Percentiles rank a stretch among this genome's conserved stretches.
phyloP scores from a whole-genome alignment of 495 filamentous ascomycete species.

The Poronia punctata region DNA sequence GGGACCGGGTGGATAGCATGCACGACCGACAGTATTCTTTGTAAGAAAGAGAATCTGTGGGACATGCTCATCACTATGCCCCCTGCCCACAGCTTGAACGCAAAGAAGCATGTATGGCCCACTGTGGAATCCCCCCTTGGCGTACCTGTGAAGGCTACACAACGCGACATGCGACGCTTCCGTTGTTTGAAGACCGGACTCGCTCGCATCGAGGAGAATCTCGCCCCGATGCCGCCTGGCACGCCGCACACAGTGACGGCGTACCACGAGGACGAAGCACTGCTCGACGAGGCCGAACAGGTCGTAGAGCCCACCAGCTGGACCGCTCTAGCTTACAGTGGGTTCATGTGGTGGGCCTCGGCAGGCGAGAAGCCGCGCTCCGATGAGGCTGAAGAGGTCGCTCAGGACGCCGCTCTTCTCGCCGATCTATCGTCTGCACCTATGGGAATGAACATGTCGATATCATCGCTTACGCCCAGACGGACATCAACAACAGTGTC shows the following conservation, averaged over 20 bases:
- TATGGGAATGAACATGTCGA: slow-evolving; percentile 24
- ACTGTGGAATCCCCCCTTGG: slow-evolving; percentile 59
- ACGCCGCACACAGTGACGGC: slow-evolving; percentile 21
- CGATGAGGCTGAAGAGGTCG: slow-evolving; percentile 40
- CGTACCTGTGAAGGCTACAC: slow-evolving; percentile 70
- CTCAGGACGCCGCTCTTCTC: slow-evolving; percentile 41
- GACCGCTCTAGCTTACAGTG: slow-evolving; percentile 80
- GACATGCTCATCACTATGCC: slow-evolving; percentile 82
- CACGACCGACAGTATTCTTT: slow-evolving; percentile 86
- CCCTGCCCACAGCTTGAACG: slow-evolving; percentile 42
- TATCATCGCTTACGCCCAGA: slow-evolving; percentile 29
- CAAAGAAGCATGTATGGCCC: slow-evolving; percentile 64
- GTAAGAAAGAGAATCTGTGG: slow-evolving; percentile 76
- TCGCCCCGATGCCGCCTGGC: slow-evolving; percentile 16
- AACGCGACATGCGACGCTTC: slow-evolving; percentile 81
- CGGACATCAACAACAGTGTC: slow-evolving; percentile 8
- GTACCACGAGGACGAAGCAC: slow-evolving; percentile 20
- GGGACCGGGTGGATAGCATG: slow-evolving; percentile 82
- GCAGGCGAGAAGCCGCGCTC: slow-evolving; percentile 74
- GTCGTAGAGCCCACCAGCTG: slow-evolving; percentile 78
- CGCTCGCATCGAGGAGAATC: slow-evolving; percentile 37
- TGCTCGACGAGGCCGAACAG: slow-evolving; percentile 39
- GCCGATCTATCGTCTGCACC: slow-evolving; percentile 33
- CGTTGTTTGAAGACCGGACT: slow-evolving; percentile 62
- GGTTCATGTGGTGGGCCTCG: slow-evolving; percentile 98